Base-by-base conservation (phyloP, 768 basidiomycete genomes). In the Lyophyllum atratum region DNA sequence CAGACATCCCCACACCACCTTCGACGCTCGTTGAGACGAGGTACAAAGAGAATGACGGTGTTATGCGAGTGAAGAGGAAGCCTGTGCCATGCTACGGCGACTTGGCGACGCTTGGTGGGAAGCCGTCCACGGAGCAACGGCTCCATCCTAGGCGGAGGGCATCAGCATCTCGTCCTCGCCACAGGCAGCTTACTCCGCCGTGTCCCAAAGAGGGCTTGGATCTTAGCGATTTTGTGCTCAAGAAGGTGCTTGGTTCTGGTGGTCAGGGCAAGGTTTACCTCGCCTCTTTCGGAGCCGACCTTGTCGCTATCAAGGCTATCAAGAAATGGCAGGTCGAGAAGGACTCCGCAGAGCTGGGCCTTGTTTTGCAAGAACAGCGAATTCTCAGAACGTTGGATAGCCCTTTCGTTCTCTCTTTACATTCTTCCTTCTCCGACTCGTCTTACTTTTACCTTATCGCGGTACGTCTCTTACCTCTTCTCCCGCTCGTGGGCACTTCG, bases 191-290 rank as follows among this genome's bases (percentile, higher is more conserved):
- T 8, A 29, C 26, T n/a, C 28, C 31, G 6, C 5, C 26, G 17
- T 21, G 9, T 3, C 28, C 7, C 29, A 49, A 33, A 17, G 28
- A 28, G 11, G 17, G 24, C 21, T 44, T 43, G 21, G 19, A 31
- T 21, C 15, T 58, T 15, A n/a, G n/a, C 1, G 61, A 62, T 26
- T 62, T 59, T 44, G n/a, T 26, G 12, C 25, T 64, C 2, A 50
- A 33, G 19, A 54, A 54, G 39, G 19, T 53, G 24, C 21, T 61
- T n/a, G 60, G 57, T 2, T 37, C 44, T n/a, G 63, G 63, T 17
- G 54, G 54, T 12, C 63, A 64, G 40, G 63, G 63, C 10, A 28
- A 46, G 17, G 63, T 64, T 12, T 64, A 61, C 31, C 29, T 58
- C 5, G 63, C 57, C 42, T 31, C 37, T 15, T 40, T 40, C 50